phyloP scores from a whole-genome alignment of 148 eudicot genomes.

The Vaccinium vitisidaea region DNA sequence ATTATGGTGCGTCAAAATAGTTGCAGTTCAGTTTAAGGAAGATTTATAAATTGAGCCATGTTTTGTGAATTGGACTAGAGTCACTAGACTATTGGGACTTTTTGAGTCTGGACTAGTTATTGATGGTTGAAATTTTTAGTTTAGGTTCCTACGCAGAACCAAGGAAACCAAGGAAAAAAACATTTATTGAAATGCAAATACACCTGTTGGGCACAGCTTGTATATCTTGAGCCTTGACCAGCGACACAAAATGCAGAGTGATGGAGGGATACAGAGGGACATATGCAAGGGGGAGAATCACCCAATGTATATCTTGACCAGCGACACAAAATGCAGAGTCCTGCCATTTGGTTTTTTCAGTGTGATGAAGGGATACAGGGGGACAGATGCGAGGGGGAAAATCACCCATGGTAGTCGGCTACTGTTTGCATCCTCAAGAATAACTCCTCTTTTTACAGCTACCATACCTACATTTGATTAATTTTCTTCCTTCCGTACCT shows the following conservation, averaged over 20 bases:
- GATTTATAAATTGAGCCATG: background rate
- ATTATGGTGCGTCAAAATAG: background rate
- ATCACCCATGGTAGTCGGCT: background rate
- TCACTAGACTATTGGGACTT: background rate
- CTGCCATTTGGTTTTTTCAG: background rate
- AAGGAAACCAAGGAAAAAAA: background rate
- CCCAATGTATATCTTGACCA: background rate
- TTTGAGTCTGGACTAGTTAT: background rate
- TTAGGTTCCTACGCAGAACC: constrained; percentile 4
- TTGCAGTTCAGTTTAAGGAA: background rate
- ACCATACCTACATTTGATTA: background rate
- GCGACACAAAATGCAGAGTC: too few relatives aligned
- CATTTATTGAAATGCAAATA: background rate
- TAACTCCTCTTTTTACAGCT: background rate
- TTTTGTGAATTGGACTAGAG: background rate
- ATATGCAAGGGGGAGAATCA: too few relatives aligned
- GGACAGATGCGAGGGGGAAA: background rate
- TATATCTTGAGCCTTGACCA: background rate
- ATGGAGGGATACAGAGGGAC: too few relatives aligned
- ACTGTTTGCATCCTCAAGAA: background rate
- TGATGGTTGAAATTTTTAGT: background rate
- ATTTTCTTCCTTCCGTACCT: background rate
- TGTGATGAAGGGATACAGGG: background rate
- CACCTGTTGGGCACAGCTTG: background rate
- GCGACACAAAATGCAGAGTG: background rate